These are phyloP conservation scores for Xylaria nigripes DNA, from an alignment of 495 filamentous ascomycete genomes.

Conservation along the genomic window DNA sequence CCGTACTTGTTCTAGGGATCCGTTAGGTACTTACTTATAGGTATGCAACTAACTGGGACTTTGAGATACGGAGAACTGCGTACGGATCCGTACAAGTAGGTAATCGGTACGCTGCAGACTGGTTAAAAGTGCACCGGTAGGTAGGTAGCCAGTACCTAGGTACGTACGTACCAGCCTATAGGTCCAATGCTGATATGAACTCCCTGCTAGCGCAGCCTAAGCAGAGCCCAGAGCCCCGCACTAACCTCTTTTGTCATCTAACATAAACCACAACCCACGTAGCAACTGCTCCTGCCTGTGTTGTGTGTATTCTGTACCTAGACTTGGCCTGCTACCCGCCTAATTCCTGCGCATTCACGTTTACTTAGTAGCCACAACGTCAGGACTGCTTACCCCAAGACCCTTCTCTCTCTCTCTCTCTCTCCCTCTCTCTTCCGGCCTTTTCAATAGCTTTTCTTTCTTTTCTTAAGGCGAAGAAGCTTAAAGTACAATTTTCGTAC, in stretches of 20 bases:
- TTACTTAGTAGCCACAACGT: background rate
- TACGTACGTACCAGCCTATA: too few relatives aligned
- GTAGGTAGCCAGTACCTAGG: too few relatives aligned
- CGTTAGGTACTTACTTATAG: too few relatives aligned
- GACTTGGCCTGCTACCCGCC: too few relatives aligned
- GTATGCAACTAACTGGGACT: too few relatives aligned
- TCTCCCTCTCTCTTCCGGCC: background rate
- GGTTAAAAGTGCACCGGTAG: background rate
- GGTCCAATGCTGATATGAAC: too few relatives aligned
- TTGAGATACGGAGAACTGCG: too few relatives aligned
- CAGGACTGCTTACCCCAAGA: background rate
- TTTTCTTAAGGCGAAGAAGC: too few relatives aligned
- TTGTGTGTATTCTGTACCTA: too few relatives aligned
- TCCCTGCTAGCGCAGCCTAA: background rate
- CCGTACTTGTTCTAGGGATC: too few relatives aligned
- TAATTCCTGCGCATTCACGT: background rate
- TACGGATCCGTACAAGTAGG: too few relatives aligned
- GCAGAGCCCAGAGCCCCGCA: slow-evolving; percentile 9
- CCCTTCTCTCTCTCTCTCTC: background rate
- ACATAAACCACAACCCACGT: too few relatives aligned
- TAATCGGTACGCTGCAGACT: background rate
- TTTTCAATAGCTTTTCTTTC: background rate
- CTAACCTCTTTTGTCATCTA: slow-evolving; percentile 13
- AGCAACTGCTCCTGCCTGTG: slow-evolving; percentile 2
- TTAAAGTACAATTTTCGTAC: background rate